phyloP scores from a whole-genome alignment of 257 asterid species.

The Solanum appendiculatum region DNA sequence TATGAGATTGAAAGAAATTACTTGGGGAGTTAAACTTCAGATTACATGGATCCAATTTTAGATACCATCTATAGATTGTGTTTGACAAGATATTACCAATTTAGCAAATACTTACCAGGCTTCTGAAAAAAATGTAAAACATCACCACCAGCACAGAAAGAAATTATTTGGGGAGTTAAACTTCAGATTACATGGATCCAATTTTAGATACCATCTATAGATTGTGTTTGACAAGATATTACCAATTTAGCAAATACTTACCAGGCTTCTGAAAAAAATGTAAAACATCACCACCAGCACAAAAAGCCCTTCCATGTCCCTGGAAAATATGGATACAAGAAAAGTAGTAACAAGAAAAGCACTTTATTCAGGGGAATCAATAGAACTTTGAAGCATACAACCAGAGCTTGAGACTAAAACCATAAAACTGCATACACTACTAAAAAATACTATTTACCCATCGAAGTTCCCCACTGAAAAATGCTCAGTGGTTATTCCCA shows the following conservation, averaged over 20 bases:
- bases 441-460: not conserved
- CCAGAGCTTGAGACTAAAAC: not conserved
- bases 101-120: conserved; percentile 28
- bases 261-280: conserved; percentile 52
- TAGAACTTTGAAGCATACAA: not conserved
- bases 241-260: conserved; percentile 4
- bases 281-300: conserved; percentile 95
- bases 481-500: not conserved
- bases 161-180: not conserved
- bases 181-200: not conserved
- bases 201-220: not conserved
- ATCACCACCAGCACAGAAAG: conserved; percentile 96
- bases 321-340: not conserved
- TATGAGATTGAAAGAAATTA: not conserved
- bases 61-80: not conserved
- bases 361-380: not conserved
- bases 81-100: not conserved
- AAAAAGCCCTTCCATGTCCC: conserved; percentile 88
- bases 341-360: not conserved
- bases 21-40: not conserved
- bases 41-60: not conserved
- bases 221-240: not conserved
- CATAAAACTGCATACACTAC: not conserved
- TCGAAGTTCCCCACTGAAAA: not conserved
- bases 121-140: conserved; percentile 65